Evolutionary conservation across 495 filamentous ascomycete species (phyloP), one percentile per base, ranked within the genome.

Genomic region (Gamarada debralockiae): DNA sequence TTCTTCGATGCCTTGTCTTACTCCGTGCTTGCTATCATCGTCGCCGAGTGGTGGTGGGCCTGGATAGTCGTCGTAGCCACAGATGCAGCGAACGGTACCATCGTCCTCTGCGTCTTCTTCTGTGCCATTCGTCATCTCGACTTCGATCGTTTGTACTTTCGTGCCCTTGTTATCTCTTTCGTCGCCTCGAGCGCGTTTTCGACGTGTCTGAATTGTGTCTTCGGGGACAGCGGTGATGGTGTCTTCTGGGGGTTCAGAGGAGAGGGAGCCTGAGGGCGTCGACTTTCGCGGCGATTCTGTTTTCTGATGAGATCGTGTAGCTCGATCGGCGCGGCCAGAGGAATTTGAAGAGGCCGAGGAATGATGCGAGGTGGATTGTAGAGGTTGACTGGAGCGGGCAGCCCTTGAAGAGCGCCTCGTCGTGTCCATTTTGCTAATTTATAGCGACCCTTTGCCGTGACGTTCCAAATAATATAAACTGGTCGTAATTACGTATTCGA

Each of bases 1-100:
- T 23, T 78, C 71, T 52, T 79, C 76, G 50, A 67, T 71, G 54
- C 68, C 60, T 45, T 76, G 73, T 53, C 72, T 75, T n/a, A 71
- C 53, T 46, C 68, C 73, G 15, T 67, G 59, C 59, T 76, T 81
- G 58, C 74, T 70, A 57, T 80, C 76, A 56, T 84, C 81, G 65
- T 84, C 77, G 66, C 71, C 68, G 57, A 80, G 74, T 52, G 76
- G 79, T 29, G 90, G 90, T 48, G 90, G 82, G 42, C 95, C 95
- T 40, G 93, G 93, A 68, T 97, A 97, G 15, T 99, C 93, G 62
- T 90, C 89, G 61, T 87, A 82, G 46, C 89, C 91, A 69, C 93
- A 99, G 50, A 99, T 84, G 71, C 93, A 99, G 48, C 93, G 82
- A 59, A 95, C 96, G 41, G 92, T 79, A 67, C 95, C 90, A 62